Evolutionary conservation across 164 flowering plant species (phyloP).

Genomic region (Nelumbo lutea): DNA sequence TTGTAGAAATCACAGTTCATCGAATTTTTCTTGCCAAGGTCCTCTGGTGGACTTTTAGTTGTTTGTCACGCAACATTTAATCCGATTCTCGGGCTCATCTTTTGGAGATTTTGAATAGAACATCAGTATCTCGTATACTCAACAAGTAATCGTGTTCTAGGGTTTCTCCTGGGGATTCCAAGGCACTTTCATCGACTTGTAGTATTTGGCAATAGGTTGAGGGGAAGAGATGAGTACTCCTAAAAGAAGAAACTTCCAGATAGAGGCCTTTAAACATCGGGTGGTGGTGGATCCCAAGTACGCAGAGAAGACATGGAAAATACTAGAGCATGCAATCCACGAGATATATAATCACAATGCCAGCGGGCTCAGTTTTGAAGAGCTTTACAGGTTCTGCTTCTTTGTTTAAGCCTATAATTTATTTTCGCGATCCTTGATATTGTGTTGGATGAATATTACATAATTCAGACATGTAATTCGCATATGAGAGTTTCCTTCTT

Average conservation of each 20-base stretch:
- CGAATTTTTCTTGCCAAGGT: not conserved
- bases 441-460: too few species aligned
- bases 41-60: not conserved
- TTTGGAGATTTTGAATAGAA: not conserved
- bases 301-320: constrained; percentile 91
- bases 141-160: too few species aligned
- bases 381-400: constrained; percentile 64
- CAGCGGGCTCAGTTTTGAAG: constrained; percentile 91
- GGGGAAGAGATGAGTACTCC: constrained; percentile 49
- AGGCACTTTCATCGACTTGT: not conserved
- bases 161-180: too few species aligned
- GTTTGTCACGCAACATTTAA: not conserved
- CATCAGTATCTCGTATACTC: too few species aligned
- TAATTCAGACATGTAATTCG: too few species aligned
- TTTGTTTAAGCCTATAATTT: too few species aligned
- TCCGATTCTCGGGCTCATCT: not conserved
- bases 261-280: constrained; percentile 82
- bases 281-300: constrained; percentile 94
- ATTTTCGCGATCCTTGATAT: too few species aligned
- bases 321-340: constrained; percentile 89
- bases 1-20: not conserved
- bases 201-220: not conserved
- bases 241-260: constrained; percentile 83
- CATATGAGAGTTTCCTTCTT: too few species aligned
- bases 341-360: constrained; percentile 96